Evolutionary conservation across 2,329 filamentous ascomycete genomes (phyloP).

Genomic region (Diaporthe ampelina): DNA sequence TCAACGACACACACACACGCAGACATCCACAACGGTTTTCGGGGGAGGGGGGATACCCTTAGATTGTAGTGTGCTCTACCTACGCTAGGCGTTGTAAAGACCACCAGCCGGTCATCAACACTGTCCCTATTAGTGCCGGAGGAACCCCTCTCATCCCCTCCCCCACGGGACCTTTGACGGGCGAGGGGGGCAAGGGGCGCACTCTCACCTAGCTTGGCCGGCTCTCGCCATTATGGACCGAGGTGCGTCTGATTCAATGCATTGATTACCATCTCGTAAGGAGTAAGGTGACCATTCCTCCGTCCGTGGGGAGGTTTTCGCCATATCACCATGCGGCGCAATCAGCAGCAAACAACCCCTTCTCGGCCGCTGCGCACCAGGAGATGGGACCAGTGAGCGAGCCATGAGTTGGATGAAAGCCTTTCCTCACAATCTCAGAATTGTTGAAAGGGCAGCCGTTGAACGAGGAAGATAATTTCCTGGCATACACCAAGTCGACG

Average conservation of each 20-base stretch:
- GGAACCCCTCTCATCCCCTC: background rate
- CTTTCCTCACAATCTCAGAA: background rate
- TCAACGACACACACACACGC: background rate
- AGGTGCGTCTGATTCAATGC: background rate
- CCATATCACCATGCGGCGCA: background rate
- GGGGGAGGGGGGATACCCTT: too few species aligned
- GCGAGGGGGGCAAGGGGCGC: background rate
- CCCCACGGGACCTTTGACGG: background rate
- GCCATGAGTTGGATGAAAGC: too few species aligned
- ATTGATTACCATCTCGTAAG: background rate
- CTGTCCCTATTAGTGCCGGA: background rate
- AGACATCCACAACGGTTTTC: too few species aligned
- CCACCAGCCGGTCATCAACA: background rate
- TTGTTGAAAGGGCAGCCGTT: background rate
- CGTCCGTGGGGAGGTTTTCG: background rate
- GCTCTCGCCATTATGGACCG: background rate
- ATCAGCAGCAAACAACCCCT: background rate
- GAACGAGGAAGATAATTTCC: background rate
- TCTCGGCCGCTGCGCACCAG: background rate
- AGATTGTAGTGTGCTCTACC: background rate
- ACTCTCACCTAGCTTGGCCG: background rate
- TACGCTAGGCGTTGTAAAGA: background rate
- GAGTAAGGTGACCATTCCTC: background rate
- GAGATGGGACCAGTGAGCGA: background rate
- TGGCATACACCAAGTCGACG: background rate